Percentiles rank a stretch among this genome's conserved stretches.
phyloP scores from a whole-genome alignment of 257 asterid genomes.

The Nicotiana tomentosiformis region DNA sequence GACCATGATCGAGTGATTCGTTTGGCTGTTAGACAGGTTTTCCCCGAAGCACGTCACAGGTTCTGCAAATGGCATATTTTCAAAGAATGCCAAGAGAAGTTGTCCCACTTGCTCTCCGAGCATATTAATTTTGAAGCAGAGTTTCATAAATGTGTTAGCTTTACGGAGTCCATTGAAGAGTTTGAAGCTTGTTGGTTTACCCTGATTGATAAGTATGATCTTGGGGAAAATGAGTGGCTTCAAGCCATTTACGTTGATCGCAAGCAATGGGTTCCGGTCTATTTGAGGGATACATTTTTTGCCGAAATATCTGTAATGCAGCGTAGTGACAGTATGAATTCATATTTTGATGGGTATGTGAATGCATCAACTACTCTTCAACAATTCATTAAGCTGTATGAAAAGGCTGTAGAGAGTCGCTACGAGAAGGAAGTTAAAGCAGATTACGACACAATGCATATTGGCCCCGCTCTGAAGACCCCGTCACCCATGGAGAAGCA shows the following conservation, averaged over 20 bases:
- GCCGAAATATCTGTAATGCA: not conserved
- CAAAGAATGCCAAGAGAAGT: conserved; percentile 14
- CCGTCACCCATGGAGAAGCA: conserved; percentile 29
- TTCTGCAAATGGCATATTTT: conserved; percentile 17
- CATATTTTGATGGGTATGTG: conserved; percentile 14
- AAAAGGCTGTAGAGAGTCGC: conserved; percentile 14
- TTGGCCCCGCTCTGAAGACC: conserved; percentile 10
- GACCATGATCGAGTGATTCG: conserved; percentile 13
- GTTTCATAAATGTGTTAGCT: conserved; percentile 12
- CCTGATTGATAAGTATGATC: conserved; percentile 5
- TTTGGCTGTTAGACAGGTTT: conserved; percentile 4
- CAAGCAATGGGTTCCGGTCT: conserved; percentile 11
- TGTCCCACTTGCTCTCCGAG: conserved; percentile 1
- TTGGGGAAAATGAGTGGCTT: conserved; percentile 12
- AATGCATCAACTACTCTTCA: conserved; percentile 13
- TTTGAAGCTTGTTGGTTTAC: conserved; percentile 15
- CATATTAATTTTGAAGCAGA: conserved; percentile 10
- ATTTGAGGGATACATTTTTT: conserved; percentile 5
- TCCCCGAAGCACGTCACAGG: conserved; percentile 5
- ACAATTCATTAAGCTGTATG: conserved; percentile 6
- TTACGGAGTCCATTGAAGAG: conserved; percentile 9
- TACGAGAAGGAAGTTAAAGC: conserved; percentile 16
- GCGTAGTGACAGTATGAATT: conserved; percentile 14
- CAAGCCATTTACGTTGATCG: conserved; percentile 6
- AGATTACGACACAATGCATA: conserved; percentile 14